Evolutionary conservation across 352 stramenopile genomes (phyloP).

Genomic region (Phytophthora hibernalis): DNA sequence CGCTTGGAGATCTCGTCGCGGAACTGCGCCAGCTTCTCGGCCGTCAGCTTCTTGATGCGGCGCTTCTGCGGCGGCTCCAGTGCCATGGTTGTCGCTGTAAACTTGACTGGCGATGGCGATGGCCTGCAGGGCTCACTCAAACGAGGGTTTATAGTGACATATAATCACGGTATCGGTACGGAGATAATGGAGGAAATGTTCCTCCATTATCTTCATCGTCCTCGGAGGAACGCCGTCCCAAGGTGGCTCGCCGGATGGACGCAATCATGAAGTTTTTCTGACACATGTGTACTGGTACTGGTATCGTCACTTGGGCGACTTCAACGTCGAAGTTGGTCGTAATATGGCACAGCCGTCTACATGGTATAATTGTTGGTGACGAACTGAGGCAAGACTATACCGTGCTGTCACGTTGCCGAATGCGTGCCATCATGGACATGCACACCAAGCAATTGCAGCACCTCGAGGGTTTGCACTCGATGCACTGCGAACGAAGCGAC

Average conservation of each 20-base stretch:
- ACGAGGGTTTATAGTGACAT: slow-evolving; percentile 14
- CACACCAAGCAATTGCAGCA: background rate
- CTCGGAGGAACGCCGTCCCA: no score
- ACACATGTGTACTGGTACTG: background rate
- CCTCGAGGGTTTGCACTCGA: background rate
- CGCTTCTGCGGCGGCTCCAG: slow-evolving; percentile 45
- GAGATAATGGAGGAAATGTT: no score
- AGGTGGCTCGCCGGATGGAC: no score
- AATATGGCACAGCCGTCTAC: background rate
- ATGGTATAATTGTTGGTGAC: background rate
- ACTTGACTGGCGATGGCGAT: slow-evolving; percentile 23
- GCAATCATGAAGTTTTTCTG: background rate
- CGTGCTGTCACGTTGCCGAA: background rate
- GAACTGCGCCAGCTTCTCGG: slow-evolving; percentile 75
- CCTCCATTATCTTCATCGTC: no score
- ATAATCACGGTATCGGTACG: no score
- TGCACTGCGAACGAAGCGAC: slow-evolving; percentile 5
- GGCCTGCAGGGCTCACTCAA: no score
- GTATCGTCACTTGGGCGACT: background rate
- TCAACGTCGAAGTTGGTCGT: background rate
- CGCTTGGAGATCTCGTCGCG: slow-evolving; percentile 51
- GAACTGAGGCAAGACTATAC: background rate
- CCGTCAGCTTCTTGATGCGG: slow-evolving; percentile 91
- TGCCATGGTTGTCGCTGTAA: slow-evolving; percentile 13
- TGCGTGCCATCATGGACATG: background rate